Evolutionary conservation across 2,329 filamentous ascomycete species (phyloP).

Genomic region (Pseudogymnoascus sp.): DNA sequence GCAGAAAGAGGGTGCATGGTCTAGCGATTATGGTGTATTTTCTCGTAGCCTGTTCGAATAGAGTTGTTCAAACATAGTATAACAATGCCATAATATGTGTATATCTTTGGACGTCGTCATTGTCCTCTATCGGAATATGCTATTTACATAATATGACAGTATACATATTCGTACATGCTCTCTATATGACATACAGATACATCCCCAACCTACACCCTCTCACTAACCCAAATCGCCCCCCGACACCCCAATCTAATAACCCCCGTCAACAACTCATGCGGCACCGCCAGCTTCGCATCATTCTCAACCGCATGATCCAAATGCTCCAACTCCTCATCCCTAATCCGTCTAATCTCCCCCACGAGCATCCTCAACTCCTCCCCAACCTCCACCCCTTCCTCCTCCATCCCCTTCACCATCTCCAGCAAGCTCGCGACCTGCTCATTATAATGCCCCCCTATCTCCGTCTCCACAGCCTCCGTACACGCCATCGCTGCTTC

Average conservation of each 20-base stretch:
- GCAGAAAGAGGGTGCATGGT: background rate
- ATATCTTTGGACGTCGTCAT: background rate
- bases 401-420: constrained; percentile 71
- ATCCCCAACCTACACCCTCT: constrained; percentile 45
- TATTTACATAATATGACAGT: constrained; percentile 1
- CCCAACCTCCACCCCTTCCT: constrained; percentile 70
- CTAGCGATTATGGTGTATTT: constrained; percentile 1
- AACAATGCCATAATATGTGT: background rate
- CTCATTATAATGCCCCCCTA: constrained; percentile 89
- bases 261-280: constrained; percentile 81
- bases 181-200: constrained; percentile 10
- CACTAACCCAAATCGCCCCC: constrained; percentile 86
- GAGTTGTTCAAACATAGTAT: constrained; percentile 1
- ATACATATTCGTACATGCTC: constrained; percentile 16
- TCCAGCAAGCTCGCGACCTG: constrained; percentile 76
- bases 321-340: constrained; percentile 96
- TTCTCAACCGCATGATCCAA: constrained; percentile 90
- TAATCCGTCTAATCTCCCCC: constrained; percentile 66
- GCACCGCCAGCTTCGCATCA: constrained; percentile 81
- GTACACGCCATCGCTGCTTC: constrained; percentile 98
- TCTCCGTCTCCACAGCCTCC: constrained; percentile 96
- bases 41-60: background rate
- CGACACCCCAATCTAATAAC: constrained; percentile 85
- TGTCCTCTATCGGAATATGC: background rate
- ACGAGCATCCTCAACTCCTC: constrained; percentile 69